Evolutionary conservation across 257 asterid species (phyloP), one percentile per base, ranked within the genome.

Genomic region (Petunia axillaris): DNA sequence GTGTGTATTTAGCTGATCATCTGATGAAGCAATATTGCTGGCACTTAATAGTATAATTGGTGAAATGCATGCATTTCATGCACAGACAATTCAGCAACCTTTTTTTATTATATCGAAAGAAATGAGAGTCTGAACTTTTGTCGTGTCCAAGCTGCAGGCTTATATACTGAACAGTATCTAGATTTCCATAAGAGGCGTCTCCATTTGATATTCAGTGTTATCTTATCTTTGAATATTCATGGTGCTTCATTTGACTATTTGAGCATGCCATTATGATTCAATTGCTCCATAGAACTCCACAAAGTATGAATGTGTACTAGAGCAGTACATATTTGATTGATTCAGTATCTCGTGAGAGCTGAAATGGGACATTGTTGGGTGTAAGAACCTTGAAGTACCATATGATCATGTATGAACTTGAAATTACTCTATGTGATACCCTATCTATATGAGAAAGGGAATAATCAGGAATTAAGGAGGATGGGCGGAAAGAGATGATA

Each of bases 371-470:
- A 16, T 46, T 57, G 44, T 70, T 48, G 4, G 25, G 40, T 46
- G 59, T 46, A 71, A 46, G 77, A 70, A 70, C n/a, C 41, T 70
- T 70, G 76, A 70, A 70, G 10, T 10, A 70, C 77, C 58, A 46
- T 70, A 70, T 16, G 9, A 41, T 46, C 41, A 10, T 70, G 59
- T 16, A 46, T 70, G 59, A 46, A 41, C 77, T 46, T 9, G 59
- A 70, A 46, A 46, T 70, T 48, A 16, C n/a, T 70, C 58, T 70
- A 5, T 46, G 16, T 70, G 41, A 46, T 70, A 9, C 10, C 37
- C 64, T 58, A 58, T 58, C 2, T 15, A 58, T 58, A 58, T 62
- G 60, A 48, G 60, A 71, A 2, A 48, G 60, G 14, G 25, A 48
- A 35, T 11, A 71, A 11, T 71, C 77, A 10, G 60, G 35, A 48